Evolutionary conservation across 768 basidiomycete genomes (phyloP), one percentile per base, ranked within the genome.

Genomic region (Boletus sensibilis): DNA sequence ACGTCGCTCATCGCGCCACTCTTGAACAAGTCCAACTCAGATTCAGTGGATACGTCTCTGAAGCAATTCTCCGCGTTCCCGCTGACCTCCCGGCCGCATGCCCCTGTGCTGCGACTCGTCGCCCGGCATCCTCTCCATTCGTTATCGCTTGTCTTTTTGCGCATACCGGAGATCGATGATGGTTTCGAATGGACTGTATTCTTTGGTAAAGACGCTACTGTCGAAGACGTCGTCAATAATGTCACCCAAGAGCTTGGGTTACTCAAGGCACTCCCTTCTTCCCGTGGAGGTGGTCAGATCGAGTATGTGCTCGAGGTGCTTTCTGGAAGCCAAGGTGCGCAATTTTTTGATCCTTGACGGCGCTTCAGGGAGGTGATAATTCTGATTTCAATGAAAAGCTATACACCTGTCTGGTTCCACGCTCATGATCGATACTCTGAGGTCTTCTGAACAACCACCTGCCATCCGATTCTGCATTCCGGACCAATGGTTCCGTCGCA

Each of bases 121-220:
- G 88, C 88, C 6, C 75, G 86, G 3, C 82, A 92, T 61, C 79
- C 85, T 5, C 69, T 75, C 16, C 77, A 90, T n/a, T 76, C 77
- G 0, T 41, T 87, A 21, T 70, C 74, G 2, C 64, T 89, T 38
- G 65, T 76, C 0, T 88, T 91, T 69, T 69, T 79, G 41, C 83
- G 88, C 43, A 82, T 93, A 16, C 90, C 90, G 3, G 87, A 91
- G 68, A 82, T 93, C 55, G 81, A 86, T 49, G 92, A 93, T 62
- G 86, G 79, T 2, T 91, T 86, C 63, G 64, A 75, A 59, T 85
- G 86, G 76, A 85, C 78, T 50, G 60, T 83, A 39, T 94, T 85
- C 70, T 76, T 92, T 52, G 81, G 87, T 5, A 78, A 79, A 52
- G 72, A 70, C 2, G 81, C 77, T 45, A 82, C 81, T 4, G 83